Base-by-base conservation (phyloP, 2,329 filamentous ascomycete genomes). In the Capronia epimyces region DNA sequence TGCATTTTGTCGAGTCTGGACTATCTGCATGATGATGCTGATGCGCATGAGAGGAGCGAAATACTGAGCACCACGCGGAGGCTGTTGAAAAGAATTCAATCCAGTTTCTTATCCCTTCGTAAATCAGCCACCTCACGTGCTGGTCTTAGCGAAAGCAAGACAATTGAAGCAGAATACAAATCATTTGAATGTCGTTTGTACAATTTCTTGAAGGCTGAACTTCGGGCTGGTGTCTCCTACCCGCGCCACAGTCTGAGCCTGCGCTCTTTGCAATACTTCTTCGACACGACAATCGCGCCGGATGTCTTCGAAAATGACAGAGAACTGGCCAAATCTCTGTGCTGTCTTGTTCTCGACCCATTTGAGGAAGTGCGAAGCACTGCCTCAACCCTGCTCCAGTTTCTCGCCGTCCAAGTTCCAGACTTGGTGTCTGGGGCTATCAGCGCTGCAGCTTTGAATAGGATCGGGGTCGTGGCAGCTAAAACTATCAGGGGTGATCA, bases 401-500 rank as follows among this genome's bases (percentile, higher is more conserved):
- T 20, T n/a, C 39, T 59, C 5, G 21, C 24, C 29, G 27, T 42
- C 6, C 16, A 47, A 21, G 34, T 18, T 5, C 18, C 40, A 15
- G 27, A 21, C n/a, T 18, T 46, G 37, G 32, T 55, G 24, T 25
- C 32, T 25, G 22, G 39, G 20, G 32, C 49, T 34, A 59, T 63
- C 6, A 61, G 76, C 8, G 65, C 83, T 22, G 3, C 67, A 70
- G 13, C 78, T 83, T 48, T 71, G 18, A n/a, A 47, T 7, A 73
- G 74, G 47, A 41, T 56, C 10, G 78, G 84, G 50, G 67, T 69
- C 3, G 71, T 80, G 27, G 83, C 87, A 51, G 75, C 82, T 18
- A 74, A 72, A 21, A 95, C 89, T 3, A 88, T 88, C 18, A 80
- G 93, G 54, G 91, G 89, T 10, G 90, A 97, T 64, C 88, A 95